phyloP scores from a whole-genome alignment of 352 stramenopile species.

The Phytophthora podocarpi region DNA sequence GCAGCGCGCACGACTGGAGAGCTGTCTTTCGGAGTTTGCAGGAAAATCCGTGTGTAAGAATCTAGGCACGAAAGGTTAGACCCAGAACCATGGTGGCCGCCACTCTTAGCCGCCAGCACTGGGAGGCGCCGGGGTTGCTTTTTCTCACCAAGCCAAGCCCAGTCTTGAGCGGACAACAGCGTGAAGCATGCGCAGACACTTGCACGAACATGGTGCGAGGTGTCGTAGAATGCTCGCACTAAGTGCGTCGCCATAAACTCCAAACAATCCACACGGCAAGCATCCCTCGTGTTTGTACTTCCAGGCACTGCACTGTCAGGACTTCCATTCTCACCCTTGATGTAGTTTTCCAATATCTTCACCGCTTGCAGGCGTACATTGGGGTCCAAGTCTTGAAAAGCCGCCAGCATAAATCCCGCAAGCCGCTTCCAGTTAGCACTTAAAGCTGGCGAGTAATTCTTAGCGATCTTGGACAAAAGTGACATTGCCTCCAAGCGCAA shows the following conservation, averaged over 20 bases:
- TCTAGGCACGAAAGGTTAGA: constrained; percentile 52
- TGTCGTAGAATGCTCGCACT: constrained; percentile 83
- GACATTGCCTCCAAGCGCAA: constrained; percentile 85
- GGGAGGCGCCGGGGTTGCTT: constrained; percentile 42
- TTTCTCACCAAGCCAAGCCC: constrained; percentile 57
- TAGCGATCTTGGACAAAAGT: constrained; percentile 82
- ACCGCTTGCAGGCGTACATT: constrained; percentile 88
- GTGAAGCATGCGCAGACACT: constrained; percentile 90
- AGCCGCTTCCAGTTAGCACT: constrained; percentile 71
- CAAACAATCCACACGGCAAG: constrained; percentile 56
- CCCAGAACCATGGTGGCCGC: constrained; percentile 29
- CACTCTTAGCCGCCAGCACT: constrained; percentile 40
- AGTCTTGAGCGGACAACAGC: constrained; percentile 71
- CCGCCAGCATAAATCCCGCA: constrained; percentile 77
- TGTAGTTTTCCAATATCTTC: constrained; percentile 90
- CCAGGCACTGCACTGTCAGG: not conserved
- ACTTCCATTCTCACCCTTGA: constrained; percentile 63
- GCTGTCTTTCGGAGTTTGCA: constrained; percentile 78
- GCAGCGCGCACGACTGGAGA: constrained; percentile 83
- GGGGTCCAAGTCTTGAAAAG: constrained; percentile 85
- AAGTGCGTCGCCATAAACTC: constrained; percentile 83
- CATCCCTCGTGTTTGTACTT: not conserved
- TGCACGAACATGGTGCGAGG: constrained; percentile 84
- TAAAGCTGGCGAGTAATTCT: constrained; percentile 82
- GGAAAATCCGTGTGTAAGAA: constrained; percentile 72